These are phyloP conservation scores for Delphinella strobiligena DNA, from an alignment of 2,329 filamentous ascomycete species.

Conservation along the genomic window DNA sequence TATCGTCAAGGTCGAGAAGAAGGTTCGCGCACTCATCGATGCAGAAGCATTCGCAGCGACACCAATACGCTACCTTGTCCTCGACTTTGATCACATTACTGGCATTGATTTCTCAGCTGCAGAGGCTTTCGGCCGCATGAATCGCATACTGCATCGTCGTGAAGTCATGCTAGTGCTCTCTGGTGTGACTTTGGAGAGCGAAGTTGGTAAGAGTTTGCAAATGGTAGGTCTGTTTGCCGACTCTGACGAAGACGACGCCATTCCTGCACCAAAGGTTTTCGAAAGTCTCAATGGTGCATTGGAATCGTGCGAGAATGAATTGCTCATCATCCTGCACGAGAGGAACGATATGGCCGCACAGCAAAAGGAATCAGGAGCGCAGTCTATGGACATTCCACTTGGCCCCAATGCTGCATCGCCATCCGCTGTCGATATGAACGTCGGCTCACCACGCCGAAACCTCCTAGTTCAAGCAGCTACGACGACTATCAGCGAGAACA, in stretches of 20 bases:
- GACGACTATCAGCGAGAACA: slow-evolving; percentile 53
- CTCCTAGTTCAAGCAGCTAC: slow-evolving; percentile 70
- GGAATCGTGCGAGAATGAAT: slow-evolving; percentile 88
- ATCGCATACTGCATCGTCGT: slow-evolving; percentile 65
- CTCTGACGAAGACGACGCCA: slow-evolving; percentile 51
- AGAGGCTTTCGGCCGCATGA: slow-evolving; percentile 88
- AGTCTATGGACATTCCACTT: slow-evolving; percentile 18
- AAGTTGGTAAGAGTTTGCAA: slow-evolving; percentile 65
- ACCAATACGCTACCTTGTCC: slow-evolving; percentile 78
- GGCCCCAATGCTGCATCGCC: slow-evolving; percentile 4
- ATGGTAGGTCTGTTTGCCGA: slow-evolving; percentile 74
- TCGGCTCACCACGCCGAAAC: slow-evolving; percentile 67
- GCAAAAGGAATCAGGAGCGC: slow-evolving; percentile 35
- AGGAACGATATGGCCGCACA: slow-evolving; percentile 14
- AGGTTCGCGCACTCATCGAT: slow-evolving; percentile 69
- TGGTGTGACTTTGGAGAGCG: slow-evolving; percentile 62
- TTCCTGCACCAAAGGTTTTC: slow-evolving; percentile 50
- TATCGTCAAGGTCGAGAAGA: slow-evolving; percentile 87
- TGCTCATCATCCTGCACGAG: slow-evolving; percentile 45
- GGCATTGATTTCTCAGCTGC: slow-evolving; percentile 94
- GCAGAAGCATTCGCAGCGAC: slow-evolving; percentile 65
- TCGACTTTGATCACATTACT: slow-evolving; percentile 81
- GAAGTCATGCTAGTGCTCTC: slow-evolving; percentile 73
- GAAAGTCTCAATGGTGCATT: slow-evolving; percentile 85
- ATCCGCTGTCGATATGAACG: slow-evolving; percentile 14